Evolutionary conservation across 768 basidiomycete species (phyloP).

Genomic region (Panaeolus cyanescens): DNA sequence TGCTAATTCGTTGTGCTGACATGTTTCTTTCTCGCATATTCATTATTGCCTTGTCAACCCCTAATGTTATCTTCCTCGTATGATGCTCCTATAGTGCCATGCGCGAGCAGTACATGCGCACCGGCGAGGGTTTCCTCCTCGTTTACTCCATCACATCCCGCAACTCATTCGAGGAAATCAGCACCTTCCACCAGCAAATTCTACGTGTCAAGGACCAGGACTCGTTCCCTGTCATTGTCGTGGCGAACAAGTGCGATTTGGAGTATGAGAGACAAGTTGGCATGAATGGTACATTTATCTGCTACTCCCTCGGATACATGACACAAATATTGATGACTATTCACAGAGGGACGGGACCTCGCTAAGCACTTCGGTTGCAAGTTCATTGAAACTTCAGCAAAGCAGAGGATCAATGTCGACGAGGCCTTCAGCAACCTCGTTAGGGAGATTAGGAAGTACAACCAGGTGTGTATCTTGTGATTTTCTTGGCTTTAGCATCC

Average conservation of each 20-base stretch:
- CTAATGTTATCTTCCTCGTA: not conserved
- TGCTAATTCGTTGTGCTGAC: not conserved
- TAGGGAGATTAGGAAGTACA: slow-evolving; percentile 90
- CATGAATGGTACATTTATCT: slow-evolving; percentile 72
- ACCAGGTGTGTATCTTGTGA: slow-evolving; percentile 69
- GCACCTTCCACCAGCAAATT: slow-evolving; percentile 94
- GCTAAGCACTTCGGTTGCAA: slow-evolving; percentile 94
- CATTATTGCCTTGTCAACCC: not conserved
- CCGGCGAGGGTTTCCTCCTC: slow-evolving; percentile 96
- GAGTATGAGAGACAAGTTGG: slow-evolving; percentile 97
- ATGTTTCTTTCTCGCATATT: not conserved
- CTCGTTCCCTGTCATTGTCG: slow-evolving; percentile 91
- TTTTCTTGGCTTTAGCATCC: no score
- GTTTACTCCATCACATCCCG: slow-evolving; percentile 99
- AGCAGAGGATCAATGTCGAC: slow-evolving; percentile 95
- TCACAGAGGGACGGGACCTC: slow-evolving; percentile 91
- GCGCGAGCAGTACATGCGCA: slow-evolving; percentile 99
- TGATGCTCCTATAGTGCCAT: slow-evolving; percentile 67
- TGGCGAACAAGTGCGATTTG: slow-evolving; percentile 97
- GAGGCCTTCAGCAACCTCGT: slow-evolving; percentile 94
- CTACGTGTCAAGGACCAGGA: slow-evolving; percentile 96
- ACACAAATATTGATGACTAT: not conserved
- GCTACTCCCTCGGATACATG: not conserved
- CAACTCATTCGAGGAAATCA: slow-evolving; percentile 96
- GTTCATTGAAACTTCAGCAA: slow-evolving; percentile 96